Evolutionary conservation across 371 early-diverging fungal species (phyloP), one percentile per base, ranked within the genome.

Genomic region (Smittium culicis): DNA sequence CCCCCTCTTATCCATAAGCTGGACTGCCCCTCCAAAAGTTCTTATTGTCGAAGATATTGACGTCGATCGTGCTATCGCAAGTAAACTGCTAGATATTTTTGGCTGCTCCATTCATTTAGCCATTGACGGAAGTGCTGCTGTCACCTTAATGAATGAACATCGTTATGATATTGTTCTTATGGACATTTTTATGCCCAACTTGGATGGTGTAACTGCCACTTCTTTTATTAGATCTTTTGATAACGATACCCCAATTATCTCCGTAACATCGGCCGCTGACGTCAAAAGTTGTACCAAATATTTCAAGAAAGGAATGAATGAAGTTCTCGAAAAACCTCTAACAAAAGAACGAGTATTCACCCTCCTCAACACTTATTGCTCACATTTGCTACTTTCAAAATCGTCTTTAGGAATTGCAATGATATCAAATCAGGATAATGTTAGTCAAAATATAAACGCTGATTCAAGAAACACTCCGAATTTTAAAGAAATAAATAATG

Each of bases 171-270:
- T 63, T 31, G 63, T 63, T 31, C 33, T 63, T n/a, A 63, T 63
- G 63, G 63, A 63, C 33, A 63, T 63, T 32, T n/a, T 63, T 14
- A 63, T 63, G 63, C 63, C 63, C 17, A 63, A 63, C n/a, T 24
- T 63, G n/a, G 63, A 63, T 33, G 63, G 63, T n/a, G 14, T 63
- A 33, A 11, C 31, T n/a, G 63, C 63, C n/a, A 63, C 63, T 2
- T 34, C 31, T 33, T 63, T 63, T 63, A 63, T 63, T 8, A 31
- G 63, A 5, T 34, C 33, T 11, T 63, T 63, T 32, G 33, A 63
- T 33, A 63, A 63, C 17, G 33, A 34, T 5, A 63, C 63, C 5
- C 63, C 63, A 35, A 63, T 63, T 33, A 63, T 63, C n/a, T 34
- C 34, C n/a, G 63, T 63, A 35, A 63, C 63, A 30, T 63, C 63